Conservation (phyloP, 2,329 filamentous ascomycete species). For the Monosporascus sp. region DNA sequence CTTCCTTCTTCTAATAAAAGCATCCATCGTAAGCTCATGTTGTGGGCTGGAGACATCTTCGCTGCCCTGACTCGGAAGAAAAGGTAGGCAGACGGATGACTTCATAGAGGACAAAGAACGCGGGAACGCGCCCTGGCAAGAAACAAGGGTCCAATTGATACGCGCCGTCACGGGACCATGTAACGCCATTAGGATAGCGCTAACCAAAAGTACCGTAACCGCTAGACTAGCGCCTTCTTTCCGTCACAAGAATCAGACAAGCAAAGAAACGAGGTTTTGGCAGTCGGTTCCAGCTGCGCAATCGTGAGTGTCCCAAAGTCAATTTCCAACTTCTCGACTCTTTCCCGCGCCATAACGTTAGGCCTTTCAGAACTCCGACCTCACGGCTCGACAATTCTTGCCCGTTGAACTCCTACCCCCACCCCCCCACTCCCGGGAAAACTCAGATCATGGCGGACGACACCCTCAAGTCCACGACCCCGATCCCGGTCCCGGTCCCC, state of each 20-base stretch:
- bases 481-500: slow-evolving; percentile 9
- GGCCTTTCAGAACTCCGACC: no score
- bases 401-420: no score
- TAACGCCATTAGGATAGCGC: not conserved
- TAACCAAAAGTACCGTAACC: no score
- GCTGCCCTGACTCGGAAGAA: not conserved
- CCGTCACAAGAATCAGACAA: no score
- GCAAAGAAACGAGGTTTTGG: not conserved
- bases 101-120: slow-evolving; percentile 14
- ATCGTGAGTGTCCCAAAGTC: not conserved
- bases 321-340: not conserved
- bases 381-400: no score
- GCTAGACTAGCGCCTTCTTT: no score
- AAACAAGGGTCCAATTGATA: slow-evolving; percentile 1
- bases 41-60: slow-evolving; percentile 3
- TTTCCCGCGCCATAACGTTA: no score
- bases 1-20: slow-evolving; percentile 20
- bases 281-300: not conserved
- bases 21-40: slow-evolving; percentile 20
- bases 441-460: not conserved
- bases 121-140: slow-evolving; percentile 7
- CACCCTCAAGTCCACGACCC: slow-evolving; percentile 6
- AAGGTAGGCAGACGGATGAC: slow-evolving; percentile 3
- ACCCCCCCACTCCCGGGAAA: no score
- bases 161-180: slow-evolving; percentile 1